Evolutionary conservation across 305 asterid genomes (phyloP), one percentile per base, ranked within the genome.

Genomic region (Ruellia speciosa): DNA sequence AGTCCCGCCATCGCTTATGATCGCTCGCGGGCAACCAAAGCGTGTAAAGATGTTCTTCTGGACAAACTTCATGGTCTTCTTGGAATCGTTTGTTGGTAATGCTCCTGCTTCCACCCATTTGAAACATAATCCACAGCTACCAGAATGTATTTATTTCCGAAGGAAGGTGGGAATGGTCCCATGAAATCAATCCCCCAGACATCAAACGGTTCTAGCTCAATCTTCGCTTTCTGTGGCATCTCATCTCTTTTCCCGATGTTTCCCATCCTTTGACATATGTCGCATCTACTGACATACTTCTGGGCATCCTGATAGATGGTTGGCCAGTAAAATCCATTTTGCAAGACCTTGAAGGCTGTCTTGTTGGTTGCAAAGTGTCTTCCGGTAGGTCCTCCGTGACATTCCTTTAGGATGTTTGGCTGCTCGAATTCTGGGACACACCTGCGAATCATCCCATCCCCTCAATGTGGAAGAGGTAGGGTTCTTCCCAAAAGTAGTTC

Each of bases 171-270:
- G n/a, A n/a, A n/a, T n/a, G n/a, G n/a, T 14, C 58, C 58, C 40
- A 53, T 53, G 12, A 53, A 53, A 24, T 24, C 58, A 3, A 53
- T 31, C 1, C 58, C 58, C 39, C 58, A 53, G 2, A 53, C 2
- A 31, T 56, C 61, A 18, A 56, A 56, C 14, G 39, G 18, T 18
- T 56, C 61, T n/a, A 37, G 8, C 6, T 14, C 14, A 0, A 56
- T 0, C 0, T 37, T 39, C 9, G 11, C 7, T 0, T 2, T 7
- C 2, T n/a, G 61, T 4, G 35, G 61, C 15, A 37, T 39, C 13
- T 16, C 50, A 56, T 37, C 9, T 20, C 11, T 15, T 0, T 9
- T 39, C 9, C 1, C 9, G n/a, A 56, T 16, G 5, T 9, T 16
- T 9, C 50, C 15, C 2, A 12, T 12, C 9, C 14, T 1, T 56